These are phyloP conservation scores for Oryza glaberrima DNA, from an alignment of 176 grass and related monocot species.

Conservation along the genomic window DNA sequence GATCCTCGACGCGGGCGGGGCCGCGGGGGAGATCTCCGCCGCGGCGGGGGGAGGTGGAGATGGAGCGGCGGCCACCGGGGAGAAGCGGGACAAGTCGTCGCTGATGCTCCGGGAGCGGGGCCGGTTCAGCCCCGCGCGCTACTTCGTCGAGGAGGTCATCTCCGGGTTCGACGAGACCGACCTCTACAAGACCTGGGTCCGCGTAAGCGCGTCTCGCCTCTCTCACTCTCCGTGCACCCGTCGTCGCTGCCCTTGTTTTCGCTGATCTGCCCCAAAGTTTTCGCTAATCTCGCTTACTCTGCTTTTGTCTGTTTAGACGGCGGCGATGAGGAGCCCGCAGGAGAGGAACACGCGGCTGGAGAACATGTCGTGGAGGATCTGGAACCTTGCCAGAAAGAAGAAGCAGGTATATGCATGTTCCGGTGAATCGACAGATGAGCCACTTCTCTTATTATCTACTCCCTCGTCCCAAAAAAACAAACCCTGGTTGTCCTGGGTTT, in stretches of 20 bases:
- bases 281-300: neutral
- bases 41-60: constrained; percentile 15
- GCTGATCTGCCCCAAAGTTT: neutral
- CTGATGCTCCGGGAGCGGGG: constrained; percentile 58
- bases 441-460: neutral
- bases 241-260: neutral
- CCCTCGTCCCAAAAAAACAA: too few relatives aligned
- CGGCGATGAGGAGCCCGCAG: constrained; percentile 66
- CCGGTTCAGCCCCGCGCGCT: constrained; percentile 73
- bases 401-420: constrained; percentile 59
- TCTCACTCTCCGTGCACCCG: too few relatives aligned
- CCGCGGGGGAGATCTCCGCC: constrained; percentile 32
- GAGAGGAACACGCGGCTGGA: constrained; percentile 74
- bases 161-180: constrained; percentile 78
- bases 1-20: constrained; percentile 55
- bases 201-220: constrained; percentile 35
- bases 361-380: constrained; percentile 93
- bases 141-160: constrained; percentile 91
- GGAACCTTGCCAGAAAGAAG: constrained; percentile 90
- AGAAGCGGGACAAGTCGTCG: constrained; percentile 61
- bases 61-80: constrained; percentile 18
- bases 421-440: neutral
- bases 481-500: too few relatives aligned
- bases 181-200: constrained; percentile 75
- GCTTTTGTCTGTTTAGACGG: constrained; percentile 28